These are phyloP conservation scores for Phyllosticta citrichinensis DNA, from an alignment of 2,329 filamentous ascomycete genomes.

Conservation along the genomic window DNA sequence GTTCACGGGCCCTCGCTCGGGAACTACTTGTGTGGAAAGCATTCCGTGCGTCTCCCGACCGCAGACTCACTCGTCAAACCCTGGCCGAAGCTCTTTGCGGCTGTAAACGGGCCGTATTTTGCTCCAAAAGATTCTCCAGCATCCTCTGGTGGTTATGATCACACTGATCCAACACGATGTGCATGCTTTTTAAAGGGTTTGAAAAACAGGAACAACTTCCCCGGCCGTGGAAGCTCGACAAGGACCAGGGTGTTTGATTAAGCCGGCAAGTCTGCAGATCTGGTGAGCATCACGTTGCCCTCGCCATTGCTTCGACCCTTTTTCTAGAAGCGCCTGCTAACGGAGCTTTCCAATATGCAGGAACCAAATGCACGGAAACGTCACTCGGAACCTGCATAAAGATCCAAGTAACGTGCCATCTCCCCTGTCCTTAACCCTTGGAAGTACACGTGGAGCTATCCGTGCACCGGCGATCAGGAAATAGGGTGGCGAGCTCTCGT, in stretches of 20 bases:
- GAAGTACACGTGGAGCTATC: neutral
- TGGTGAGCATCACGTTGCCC: neutral
- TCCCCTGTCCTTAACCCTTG: neutral
- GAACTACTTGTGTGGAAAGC: neutral
- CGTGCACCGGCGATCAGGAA: neutral
- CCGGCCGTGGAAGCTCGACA: neutral
- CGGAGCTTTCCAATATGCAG: neutral
- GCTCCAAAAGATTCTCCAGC: neutral
- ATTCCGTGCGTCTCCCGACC: neutral
- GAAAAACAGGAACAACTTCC: neutral
- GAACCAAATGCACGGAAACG: neutral
- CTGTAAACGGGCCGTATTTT: neutral
- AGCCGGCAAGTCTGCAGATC: neutral
- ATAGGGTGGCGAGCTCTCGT: neutral
- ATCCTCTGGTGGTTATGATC: neutral
- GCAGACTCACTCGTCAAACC: neutral
- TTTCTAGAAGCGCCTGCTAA: neutral
- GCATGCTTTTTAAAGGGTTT: neutral
- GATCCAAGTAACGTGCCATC: neutral
- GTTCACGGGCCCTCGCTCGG: neutral
- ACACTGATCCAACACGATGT: neutral
- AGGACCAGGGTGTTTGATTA: neutral
- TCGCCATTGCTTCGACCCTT: neutral
- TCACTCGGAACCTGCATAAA: neutral
- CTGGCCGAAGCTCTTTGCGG: neutral